Evolutionary conservation across 768 basidiomycete species (phyloP).

Genomic region (Calocybe gangraenosa): DNA sequence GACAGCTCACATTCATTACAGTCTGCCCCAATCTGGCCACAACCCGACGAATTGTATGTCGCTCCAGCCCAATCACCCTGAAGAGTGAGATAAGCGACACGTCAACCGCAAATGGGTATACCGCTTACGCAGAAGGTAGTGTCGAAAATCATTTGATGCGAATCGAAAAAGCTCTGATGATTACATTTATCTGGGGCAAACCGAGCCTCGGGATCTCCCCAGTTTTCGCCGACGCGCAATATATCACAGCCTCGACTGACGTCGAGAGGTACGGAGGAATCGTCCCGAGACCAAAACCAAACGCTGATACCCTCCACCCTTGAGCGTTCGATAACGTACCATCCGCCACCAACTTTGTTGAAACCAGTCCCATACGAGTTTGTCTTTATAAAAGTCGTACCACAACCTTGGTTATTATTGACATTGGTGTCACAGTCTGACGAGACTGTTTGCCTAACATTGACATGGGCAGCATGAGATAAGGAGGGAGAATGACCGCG

Average conservation of each 20-base stretch:
- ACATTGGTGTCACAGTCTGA: conserved; percentile 44
- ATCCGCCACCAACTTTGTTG: conserved; percentile 55
- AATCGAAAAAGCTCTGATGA: conserved; percentile 48
- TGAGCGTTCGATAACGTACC: conserved; percentile 49
- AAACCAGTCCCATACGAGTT: conserved; percentile 45
- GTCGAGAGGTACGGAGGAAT: conserved; percentile 37
- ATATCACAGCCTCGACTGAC: conserved; percentile 20
- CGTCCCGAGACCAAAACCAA: conserved; percentile 59
- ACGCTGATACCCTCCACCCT: conserved; percentile 41
- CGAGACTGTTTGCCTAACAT: conserved; percentile 34
- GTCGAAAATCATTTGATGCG: conserved; percentile 53
- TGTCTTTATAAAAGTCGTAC: conserved; percentile 35
- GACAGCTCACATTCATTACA: conserved; percentile 44
- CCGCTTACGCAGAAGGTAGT: conserved; percentile 55
- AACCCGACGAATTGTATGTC: conserved; percentile 36
- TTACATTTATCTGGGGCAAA: conserved; percentile 49
- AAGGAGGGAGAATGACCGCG: background rate
- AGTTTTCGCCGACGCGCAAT: conserved; percentile 22
- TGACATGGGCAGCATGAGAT: background rate
- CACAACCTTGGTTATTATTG: conserved; percentile 62
- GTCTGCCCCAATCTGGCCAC: conserved; percentile 21
- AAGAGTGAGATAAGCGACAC: background rate
- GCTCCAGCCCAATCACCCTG: conserved; percentile 54
- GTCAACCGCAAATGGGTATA: conserved; percentile 2
- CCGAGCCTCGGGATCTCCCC: conserved; percentile 44